A percentile compares a stretch with the other conserved stretches of the same genome.
phyloP scores from a whole-genome alignment of 2,329 filamentous ascomycete species.

The Trichoderma guizhouense region DNA sequence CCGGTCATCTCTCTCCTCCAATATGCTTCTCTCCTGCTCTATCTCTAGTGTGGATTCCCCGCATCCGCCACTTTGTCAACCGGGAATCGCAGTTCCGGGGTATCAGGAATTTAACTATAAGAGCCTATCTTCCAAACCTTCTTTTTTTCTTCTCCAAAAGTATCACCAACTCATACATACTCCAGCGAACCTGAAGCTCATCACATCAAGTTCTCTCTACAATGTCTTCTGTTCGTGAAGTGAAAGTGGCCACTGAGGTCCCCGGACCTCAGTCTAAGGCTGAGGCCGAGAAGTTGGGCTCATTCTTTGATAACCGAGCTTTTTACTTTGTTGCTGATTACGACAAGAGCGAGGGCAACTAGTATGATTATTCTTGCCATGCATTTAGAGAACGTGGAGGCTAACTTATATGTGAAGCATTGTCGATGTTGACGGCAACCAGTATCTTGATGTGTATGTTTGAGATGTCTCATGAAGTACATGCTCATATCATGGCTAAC shows the following conservation, averaged over 20 bases:
- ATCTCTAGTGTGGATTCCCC: conserved; percentile 49
- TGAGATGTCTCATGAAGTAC: neutral
- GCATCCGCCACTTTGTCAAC: conserved; percentile 8
- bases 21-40: neutral
- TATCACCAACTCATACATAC: neutral
- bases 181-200: neutral
- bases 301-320: conserved; percentile 50
- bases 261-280: conserved; percentile 41
- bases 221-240: conserved; percentile 35
- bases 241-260: conserved; percentile 36
- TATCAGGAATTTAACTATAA: conserved; percentile 52
- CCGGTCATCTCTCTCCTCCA: neutral
- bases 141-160: neutral
- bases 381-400: neutral
- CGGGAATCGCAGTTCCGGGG: conserved; percentile 61
- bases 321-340: conserved; percentile 54
- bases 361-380: conserved; percentile 27
- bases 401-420: conserved; percentile 30
- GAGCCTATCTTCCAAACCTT: neutral
- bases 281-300: conserved; percentile 41
- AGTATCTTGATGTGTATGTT: conserved; percentile 46
- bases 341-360: conserved; percentile 50
- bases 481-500: neutral
- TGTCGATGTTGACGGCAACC: conserved; percentile 49
- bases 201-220: neutral